A percentile compares a stretch with the other conserved stretches of the same genome.
These are phyloP conservation scores for Apiospora pterosperma DNA, from an alignment of 2,329 filamentous ascomycete genomes.

Conservation along the genomic window DNA sequence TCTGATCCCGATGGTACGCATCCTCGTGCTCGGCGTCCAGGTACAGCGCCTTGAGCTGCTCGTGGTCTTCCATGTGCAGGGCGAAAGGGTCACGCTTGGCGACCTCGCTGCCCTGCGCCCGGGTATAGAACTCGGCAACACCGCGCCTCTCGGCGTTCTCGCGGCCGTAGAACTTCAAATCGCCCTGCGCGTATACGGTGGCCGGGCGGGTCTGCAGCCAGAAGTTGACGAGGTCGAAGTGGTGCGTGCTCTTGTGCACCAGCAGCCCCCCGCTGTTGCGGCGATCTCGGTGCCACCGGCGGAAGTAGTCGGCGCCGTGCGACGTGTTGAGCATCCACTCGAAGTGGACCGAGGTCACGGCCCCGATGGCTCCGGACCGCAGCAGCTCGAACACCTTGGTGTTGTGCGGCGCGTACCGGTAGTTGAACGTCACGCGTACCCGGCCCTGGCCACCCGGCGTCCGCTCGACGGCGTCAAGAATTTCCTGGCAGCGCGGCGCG, in stretches of 20 bases:
- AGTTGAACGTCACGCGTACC: conserved; percentile 61
- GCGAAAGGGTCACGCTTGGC: conserved; percentile 57
- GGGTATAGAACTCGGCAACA: conserved; percentile 45
- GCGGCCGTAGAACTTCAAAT: conserved; percentile 56
- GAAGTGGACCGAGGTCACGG: conserved; percentile 56
- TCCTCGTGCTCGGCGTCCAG: conserved; percentile 63
- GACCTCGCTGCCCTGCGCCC: conserved; percentile 46
- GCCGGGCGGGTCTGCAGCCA: conserved; percentile 54
- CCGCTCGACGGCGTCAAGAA: conserved; percentile 50
- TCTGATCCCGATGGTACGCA: conserved; percentile 58
- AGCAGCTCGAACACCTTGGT: conserved; percentile 56
- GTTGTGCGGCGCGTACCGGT: conserved; percentile 63
- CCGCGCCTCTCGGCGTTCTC: conserved; percentile 59
- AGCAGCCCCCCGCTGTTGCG: conserved; percentile 56
- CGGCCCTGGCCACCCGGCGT: conserved; percentile 22
- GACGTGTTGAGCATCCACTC: conserved; percentile 62
- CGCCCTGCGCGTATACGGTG: conserved; percentile 56
- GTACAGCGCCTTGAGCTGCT: conserved; percentile 55
- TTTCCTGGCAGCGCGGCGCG: conserved; percentile 48
- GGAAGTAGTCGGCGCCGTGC: conserved; percentile 61
- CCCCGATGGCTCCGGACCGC: conserved; percentile 51
- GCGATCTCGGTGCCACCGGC: conserved; percentile 61
- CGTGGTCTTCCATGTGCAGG: conserved; percentile 48
- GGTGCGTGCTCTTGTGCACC: conserved; percentile 62
- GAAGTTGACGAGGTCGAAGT: conserved; percentile 62